phyloP scores from a whole-genome alignment of 805 yeast species.

The Starmerella floris region DNA sequence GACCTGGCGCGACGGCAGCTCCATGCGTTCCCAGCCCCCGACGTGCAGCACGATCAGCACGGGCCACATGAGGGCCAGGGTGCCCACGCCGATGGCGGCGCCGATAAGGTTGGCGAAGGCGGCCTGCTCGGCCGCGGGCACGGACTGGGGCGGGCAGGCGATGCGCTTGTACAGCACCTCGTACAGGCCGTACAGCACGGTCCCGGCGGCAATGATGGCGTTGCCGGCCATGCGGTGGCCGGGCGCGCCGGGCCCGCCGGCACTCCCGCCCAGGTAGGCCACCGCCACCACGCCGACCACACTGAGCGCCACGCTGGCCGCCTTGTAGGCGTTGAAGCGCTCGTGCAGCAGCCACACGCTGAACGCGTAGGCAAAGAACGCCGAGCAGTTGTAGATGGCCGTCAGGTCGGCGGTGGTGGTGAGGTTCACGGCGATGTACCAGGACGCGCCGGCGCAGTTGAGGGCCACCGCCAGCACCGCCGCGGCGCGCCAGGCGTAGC shows the following conservation, averaged over 20 bases:
- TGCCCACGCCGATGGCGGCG: slow-evolving; percentile 49
- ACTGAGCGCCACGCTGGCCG: slow-evolving; percentile 56
- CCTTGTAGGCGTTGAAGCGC: slow-evolving; percentile 47
- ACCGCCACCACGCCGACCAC: slow-evolving; percentile 64
- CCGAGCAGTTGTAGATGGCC: slow-evolving; percentile 81
- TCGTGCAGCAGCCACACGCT: slow-evolving; percentile 66
- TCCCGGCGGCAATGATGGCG: slow-evolving; percentile 55
- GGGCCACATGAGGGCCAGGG: slow-evolving; percentile 38
- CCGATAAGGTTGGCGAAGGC: slow-evolving; percentile 70
- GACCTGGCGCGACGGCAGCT: slow-evolving; percentile 33
- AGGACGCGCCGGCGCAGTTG: slow-evolving; percentile 64
- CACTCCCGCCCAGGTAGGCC: slow-evolving; percentile 37
- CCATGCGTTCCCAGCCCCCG: slow-evolving; percentile 44
- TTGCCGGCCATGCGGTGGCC: slow-evolving; percentile 47
- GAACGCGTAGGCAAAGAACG: slow-evolving; percentile 75
- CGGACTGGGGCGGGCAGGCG: slow-evolving; percentile 62
- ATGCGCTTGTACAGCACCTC: slow-evolving; percentile 69
- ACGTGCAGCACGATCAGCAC: slow-evolving; percentile 39
- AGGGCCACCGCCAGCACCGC: slow-evolving; percentile 42
- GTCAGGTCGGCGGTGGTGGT: slow-evolving; percentile 78
- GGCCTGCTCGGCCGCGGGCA: slow-evolving; percentile 54
- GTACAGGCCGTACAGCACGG: slow-evolving; percentile 64
- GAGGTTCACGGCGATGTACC: slow-evolving; percentile 74
- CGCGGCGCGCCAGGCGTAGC: slow-evolving; percentile 30
- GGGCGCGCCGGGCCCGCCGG: slow-evolving; percentile 4